Base-by-base conservation (phyloP, 2,329 filamentous ascomycete species). In the Exophiala sp. region DNA sequence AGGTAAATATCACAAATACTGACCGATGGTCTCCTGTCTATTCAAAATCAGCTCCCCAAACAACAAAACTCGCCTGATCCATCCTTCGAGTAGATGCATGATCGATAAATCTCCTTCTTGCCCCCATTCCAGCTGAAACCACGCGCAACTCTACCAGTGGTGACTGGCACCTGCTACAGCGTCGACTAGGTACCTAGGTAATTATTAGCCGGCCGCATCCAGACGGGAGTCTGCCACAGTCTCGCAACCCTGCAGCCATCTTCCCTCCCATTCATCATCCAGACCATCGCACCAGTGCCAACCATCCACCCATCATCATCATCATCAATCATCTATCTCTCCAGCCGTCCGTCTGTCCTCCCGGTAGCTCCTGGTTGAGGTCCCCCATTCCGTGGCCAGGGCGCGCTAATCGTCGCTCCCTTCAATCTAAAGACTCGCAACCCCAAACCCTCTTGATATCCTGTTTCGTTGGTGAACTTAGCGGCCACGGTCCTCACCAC, bases 191-290 rank as follows among this genome's bases (percentile, higher is more conserved):
- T n/a, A n/a, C n/a, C n/a, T n/a, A n/a, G n/a, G n/a, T n/a, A n/a
- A 8, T 34, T 6, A 37, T 7, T 32, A 32, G 11, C 11, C 11
- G 19, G 30, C 27, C 44, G 44, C 44, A 39, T 40, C n/a, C 35
- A 24, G 44, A 40, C 38, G 34, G 14, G n/a, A 37, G 19, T 19
- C 44, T 46, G 44, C 32, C 44, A 40, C 44, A 46, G 22, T 43
- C 40, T 18, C 22, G n/a, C 22, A 35, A 32, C 44, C 35, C 44
- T 46, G 43, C 43, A 24, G 34, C 32, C n/a, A n/a, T n/a, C n/a
- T n/a, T n/a, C n/a, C n/a, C n/a, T n/a, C n/a, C n/a, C n/a, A n/a
- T n/a, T n/a, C n/a, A n/a, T n/a, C n/a, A n/a, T n/a, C n/a, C n/a
- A n/a, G n/a, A n/a, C n/a, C n/a, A n/a, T n/a, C n/a, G n/a, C n/a